Conservation (phyloP, 176 grass and related monocot genomes). For the Paspalum vaginatum region DNA sequence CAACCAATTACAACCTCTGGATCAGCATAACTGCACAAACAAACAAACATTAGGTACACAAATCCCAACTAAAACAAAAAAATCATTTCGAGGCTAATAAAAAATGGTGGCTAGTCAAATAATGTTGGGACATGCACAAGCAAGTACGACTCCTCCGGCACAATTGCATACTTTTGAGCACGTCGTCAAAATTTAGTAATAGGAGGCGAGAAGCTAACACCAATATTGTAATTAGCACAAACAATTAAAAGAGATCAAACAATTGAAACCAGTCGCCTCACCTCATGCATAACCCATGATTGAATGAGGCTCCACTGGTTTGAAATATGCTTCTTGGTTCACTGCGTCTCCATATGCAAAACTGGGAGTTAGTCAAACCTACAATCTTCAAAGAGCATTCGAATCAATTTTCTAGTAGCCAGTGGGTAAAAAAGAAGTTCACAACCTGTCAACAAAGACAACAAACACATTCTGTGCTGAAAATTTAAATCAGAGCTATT, state of each 20-base stretch:
- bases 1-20: constrained; percentile 94
- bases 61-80: constrained; percentile 16
- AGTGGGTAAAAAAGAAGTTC: constrained; percentile 12
- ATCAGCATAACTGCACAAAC: constrained; percentile 64
- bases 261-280: constrained; percentile 33
- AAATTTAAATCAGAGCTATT: constrained; percentile 9
- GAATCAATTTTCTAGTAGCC: not conserved
- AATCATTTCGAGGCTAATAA: constrained; percentile 12
- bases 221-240: constrained; percentile 28
- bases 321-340: constrained; percentile 76
- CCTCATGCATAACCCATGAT: constrained; percentile 86
- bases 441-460: constrained; percentile 2
- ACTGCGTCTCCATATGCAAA: constrained; percentile 89
- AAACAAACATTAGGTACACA: constrained; percentile 44
- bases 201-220: constrained; percentile 1
- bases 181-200: not conserved
- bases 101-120: constrained; percentile 12
- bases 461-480: not conserved
- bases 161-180: constrained; percentile 25
- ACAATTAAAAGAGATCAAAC: not conserved
- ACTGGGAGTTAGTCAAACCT: constrained; percentile 67
- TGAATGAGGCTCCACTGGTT: constrained; percentile 64
- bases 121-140: not conserved
- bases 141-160: not conserved
- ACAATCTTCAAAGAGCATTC: constrained; percentile 68